phyloP scores from a whole-genome alignment of 2,329 filamentous ascomycete genomes.

The Stachybotrys elegans region DNA sequence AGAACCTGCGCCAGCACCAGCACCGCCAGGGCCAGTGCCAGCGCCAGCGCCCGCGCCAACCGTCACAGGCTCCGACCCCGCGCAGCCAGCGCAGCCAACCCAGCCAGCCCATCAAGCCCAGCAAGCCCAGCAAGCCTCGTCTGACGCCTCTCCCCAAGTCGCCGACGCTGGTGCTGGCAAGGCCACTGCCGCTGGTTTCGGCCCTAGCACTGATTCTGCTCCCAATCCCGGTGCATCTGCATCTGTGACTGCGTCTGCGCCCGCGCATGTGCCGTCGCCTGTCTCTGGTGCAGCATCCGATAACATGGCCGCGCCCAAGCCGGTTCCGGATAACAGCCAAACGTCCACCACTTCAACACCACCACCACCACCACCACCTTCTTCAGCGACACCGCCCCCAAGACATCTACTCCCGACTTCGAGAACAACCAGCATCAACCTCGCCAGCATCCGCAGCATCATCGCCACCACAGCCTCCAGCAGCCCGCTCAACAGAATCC shows the following conservation, averaged over 20 bases:
- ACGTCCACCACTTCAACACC: conserved; percentile 12
- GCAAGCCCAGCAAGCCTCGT: not conserved
- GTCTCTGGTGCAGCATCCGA: not conserved
- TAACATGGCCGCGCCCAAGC: not conserved
- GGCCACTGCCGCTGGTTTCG: not conserved
- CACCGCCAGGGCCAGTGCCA: too few relatives aligned
- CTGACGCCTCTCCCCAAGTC: not conserved
- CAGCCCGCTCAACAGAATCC: conserved; percentile 8
- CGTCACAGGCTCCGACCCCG: too few relatives aligned
- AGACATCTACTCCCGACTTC: too few relatives aligned
- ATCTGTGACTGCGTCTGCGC: not conserved
- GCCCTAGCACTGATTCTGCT: not conserved
- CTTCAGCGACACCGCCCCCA: too few relatives aligned
- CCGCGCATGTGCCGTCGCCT: not conserved
- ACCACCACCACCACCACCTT: too few relatives aligned
- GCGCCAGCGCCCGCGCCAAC: too few relatives aligned
- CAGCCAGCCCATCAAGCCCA: not conserved
- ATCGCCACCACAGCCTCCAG: too few relatives aligned
- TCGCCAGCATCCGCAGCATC: conserved; percentile 13
- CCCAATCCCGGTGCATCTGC: not conserved
- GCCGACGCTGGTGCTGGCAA: not conserved
- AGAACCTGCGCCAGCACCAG: too few relatives aligned
- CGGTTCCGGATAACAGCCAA: too few relatives aligned
- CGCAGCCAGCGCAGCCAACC: conserved; percentile 1
- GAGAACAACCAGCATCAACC: conserved; percentile 9